A percentile compares a stretch with the other conserved stretches of the same genome.
phyloP scores from a whole-genome alignment of 257 asterid genomes.

The Thymus quinquecostatus region DNA sequence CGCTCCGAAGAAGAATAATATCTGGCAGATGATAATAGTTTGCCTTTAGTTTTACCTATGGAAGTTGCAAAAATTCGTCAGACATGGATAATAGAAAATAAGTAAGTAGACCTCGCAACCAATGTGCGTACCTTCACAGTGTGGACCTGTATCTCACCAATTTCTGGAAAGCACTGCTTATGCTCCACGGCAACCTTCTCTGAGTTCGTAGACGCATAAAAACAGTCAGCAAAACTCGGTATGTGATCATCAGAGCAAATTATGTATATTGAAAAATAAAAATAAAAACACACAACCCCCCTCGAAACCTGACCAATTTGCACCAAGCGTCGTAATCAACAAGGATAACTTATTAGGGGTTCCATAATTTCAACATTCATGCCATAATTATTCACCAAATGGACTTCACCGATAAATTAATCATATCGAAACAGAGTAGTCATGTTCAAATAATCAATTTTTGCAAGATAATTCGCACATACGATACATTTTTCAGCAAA shows the following conservation, averaged over 20 bases:
- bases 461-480: background rate
- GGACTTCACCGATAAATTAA: background rate
- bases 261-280: background rate
- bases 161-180: slow-evolving; percentile 48
- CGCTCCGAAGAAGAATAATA: slow-evolving; percentile 54
- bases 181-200: slow-evolving; percentile 61
- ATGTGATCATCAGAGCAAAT: background rate
- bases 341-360: background rate
- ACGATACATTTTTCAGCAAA: background rate
- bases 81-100: background rate
- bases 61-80: slow-evolving; percentile 26
- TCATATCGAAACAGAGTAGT: background rate
- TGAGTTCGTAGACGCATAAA: slow-evolving; percentile 35
- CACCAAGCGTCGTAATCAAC: slow-evolving; percentile 6
- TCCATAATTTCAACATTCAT: background rate
- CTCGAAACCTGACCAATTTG: background rate
- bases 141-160: slow-evolving; percentile 50
- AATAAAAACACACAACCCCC: background rate
- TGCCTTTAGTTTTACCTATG: slow-evolving; percentile 55
- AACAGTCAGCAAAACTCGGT: background rate
- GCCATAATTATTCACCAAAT: background rate
- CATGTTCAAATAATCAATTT: slow-evolving; percentile 1
- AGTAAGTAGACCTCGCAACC: slow-evolving; percentile 8
- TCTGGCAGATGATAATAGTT: slow-evolving; percentile 65
- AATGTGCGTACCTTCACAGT: slow-evolving; percentile 58